Evolutionary conservation across 2,329 filamentous ascomycete genomes (phyloP).

Genomic region (Cladosporium velox): DNA sequence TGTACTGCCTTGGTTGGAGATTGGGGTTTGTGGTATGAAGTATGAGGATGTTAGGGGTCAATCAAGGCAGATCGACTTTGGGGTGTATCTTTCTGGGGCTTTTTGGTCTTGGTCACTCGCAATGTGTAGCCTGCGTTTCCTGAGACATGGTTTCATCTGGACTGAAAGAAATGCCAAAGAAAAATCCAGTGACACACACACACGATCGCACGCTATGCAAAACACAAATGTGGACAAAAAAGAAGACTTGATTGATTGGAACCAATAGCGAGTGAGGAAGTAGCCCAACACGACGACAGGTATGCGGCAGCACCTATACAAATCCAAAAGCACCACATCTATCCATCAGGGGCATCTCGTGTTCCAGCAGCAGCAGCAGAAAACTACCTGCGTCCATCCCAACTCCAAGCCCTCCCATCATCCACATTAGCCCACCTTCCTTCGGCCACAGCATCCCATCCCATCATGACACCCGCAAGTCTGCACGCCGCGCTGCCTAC

Average conservation of each 20-base stretch:
- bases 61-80: too few species aligned
- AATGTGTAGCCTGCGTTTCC: too few species aligned
- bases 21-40: too few species aligned
- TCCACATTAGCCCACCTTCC: conserved; percentile 79
- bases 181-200: too few species aligned
- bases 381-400: conserved; percentile 31
- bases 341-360: neutral
- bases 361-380: neutral
- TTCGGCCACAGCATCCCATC: conserved; percentile 68
- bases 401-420: conserved; percentile 50
- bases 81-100: too few species aligned
- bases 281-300: neutral
- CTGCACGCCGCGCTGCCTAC: conserved; percentile 70
- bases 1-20: too few species aligned
- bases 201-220: neutral
- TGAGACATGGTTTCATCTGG: neutral
- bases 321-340: neutral
- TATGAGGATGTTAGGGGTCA: too few species aligned
- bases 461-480: conserved; percentile 81
- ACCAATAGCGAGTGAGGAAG: neutral
- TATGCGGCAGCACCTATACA: neutral
- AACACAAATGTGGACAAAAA: neutral
- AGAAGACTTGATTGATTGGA: neutral
- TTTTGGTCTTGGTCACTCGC: too few species aligned
- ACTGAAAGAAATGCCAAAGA: too few species aligned